These are phyloP conservation scores for Mycena galericulata DNA, from an alignment of 768 basidiomycete genomes.

Conservation along the genomic window DNA sequence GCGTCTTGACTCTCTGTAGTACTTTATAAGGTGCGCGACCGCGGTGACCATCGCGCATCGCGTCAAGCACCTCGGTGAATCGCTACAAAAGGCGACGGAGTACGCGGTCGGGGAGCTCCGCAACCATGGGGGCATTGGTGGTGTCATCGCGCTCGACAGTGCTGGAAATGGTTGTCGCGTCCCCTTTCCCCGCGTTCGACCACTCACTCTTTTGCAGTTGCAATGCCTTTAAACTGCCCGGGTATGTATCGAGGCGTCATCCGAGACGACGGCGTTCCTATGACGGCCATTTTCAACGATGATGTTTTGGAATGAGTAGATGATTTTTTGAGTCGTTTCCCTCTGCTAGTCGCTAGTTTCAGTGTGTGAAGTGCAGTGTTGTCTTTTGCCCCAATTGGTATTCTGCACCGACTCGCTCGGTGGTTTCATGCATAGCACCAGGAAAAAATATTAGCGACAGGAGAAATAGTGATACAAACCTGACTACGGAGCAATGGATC, in stretches of 20 bases:
- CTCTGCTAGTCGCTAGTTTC: too few species aligned
- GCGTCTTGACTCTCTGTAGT: constrained; percentile 54
- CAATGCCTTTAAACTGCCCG: constrained; percentile 78
- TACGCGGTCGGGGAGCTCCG: constrained; percentile 69
- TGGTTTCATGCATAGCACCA: neutral
- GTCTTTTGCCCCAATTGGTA: too few species aligned
- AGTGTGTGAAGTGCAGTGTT: too few species aligned
- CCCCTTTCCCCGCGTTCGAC: neutral
- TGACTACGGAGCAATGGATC: neutral
- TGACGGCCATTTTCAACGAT: constrained; percentile 83
- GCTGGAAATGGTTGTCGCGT: constrained; percentile 70
- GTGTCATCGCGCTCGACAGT: constrained; percentile 79
- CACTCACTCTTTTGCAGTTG: constrained; percentile 55
- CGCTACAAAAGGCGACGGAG: constrained; percentile 66
- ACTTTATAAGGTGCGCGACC: constrained; percentile 79
- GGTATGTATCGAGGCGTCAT: constrained; percentile 90
- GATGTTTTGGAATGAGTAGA: constrained; percentile 56
- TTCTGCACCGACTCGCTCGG: neutral
- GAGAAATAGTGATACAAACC: constrained; percentile 9
- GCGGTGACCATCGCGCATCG: constrained; percentile 76
- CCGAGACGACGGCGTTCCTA: constrained; percentile 72
- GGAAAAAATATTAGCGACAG: neutral
- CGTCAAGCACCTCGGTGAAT: constrained; percentile 69
- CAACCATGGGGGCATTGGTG: constrained; percentile 73
- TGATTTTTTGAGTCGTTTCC: too few species aligned